A percentile compares a stretch with the other conserved stretches of the same genome.
These are phyloP conservation scores for Posidonia oceanica DNA, from an alignment of 116 monocot species.

Conservation along the genomic window DNA sequence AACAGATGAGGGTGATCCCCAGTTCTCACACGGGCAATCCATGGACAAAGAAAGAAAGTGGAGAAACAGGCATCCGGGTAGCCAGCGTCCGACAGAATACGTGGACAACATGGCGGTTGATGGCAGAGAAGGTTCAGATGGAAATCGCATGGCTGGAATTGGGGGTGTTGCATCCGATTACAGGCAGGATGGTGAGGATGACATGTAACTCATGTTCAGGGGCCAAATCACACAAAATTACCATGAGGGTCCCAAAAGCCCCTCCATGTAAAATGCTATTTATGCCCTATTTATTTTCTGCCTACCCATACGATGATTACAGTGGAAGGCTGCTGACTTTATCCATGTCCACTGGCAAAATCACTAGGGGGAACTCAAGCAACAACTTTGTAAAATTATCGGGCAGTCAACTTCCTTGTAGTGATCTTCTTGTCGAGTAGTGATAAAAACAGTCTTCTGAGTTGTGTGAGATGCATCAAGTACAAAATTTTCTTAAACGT, in stretches of 20 bases:
- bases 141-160: neutral
- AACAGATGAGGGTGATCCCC: constrained; percentile 41
- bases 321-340: neutral
- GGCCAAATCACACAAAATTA: neutral
- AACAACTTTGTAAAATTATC: neutral
- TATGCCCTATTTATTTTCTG: too few relatives aligned
- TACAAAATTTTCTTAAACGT: neutral
- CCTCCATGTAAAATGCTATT: neutral
- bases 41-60: constrained; percentile 36
- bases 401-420: neutral
- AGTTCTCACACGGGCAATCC: constrained; percentile 29
- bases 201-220: neutral
- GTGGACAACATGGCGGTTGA: constrained; percentile 21
- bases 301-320: neutral
- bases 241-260: neutral
- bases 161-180: constrained; percentile 20
- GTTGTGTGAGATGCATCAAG: neutral
- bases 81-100: constrained; percentile 13
- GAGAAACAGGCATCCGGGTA: constrained; percentile 24
- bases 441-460: neutral
- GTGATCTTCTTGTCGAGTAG: too few relatives aligned
- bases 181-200: constrained; percentile 22
- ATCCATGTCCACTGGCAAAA: neutral
- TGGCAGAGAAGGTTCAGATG: constrained; percentile 11
- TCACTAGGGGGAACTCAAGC: neutral